Conservation (phyloP, 2,329 filamentous ascomycete species). For the Ceratocystis albifundus region DNA sequence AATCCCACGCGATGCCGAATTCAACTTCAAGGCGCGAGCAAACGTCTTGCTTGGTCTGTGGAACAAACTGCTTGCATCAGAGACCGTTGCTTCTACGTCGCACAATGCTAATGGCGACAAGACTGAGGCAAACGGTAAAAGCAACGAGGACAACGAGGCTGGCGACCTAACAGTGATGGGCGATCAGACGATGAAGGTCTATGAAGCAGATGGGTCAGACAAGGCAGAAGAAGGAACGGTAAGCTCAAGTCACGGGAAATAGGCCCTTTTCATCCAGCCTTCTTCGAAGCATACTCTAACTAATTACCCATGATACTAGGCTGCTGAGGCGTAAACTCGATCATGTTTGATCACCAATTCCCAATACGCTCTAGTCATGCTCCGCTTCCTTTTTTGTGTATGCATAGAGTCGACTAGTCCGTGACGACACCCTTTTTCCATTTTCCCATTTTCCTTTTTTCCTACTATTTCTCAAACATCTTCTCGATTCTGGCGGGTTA, state of each 20-base stretch:
- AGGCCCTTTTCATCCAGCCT: too few species aligned
- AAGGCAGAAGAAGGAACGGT: slow-evolving; percentile 29
- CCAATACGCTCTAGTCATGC: not conserved
- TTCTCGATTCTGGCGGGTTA: slow-evolving; percentile 17
- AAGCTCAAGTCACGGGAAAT: not conserved
- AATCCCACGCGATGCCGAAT: slow-evolving; percentile 83
- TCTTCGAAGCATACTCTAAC: not conserved
- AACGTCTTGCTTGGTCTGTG: slow-evolving; percentile 72
- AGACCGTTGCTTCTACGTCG: slow-evolving; percentile 33
- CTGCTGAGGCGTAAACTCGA: slow-evolving; percentile 9
- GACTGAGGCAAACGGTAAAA: slow-evolving; percentile 30
- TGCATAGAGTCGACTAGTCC: not conserved
- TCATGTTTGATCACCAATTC: not conserved
- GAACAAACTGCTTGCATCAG: slow-evolving; percentile 67
- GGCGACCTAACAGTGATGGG: slow-evolving; percentile 29
- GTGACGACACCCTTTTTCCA: slow-evolving; percentile 13
- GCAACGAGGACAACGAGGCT: slow-evolving; percentile 33
- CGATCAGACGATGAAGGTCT: slow-evolving; percentile 33
- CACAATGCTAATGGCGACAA: slow-evolving; percentile 43
- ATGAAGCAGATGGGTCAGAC: slow-evolving; percentile 32
- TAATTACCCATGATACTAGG: not conserved
- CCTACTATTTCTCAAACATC: slow-evolving; percentile 23
- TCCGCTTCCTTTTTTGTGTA: not conserved
- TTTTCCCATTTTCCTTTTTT: slow-evolving; percentile 22
- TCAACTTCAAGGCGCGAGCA: slow-evolving; percentile 76